Evolutionary conservation across 768 basidiomycete genomes (phyloP).

Genomic region (Kwoniella heveanensis): DNA sequence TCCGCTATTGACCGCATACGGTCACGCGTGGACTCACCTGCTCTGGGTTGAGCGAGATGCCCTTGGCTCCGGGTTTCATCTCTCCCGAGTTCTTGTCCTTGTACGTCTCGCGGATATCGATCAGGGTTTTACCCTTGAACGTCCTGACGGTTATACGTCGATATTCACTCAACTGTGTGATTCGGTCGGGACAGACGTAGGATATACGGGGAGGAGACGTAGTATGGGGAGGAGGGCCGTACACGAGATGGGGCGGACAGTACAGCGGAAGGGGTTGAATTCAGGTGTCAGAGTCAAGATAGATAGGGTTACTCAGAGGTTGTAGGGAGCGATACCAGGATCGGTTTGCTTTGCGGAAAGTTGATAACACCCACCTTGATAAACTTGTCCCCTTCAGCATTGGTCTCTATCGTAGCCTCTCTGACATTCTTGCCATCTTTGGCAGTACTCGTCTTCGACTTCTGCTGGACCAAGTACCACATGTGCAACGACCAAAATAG

Average conservation of each 20-base stretch:
- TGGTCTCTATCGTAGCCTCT: constrained; percentile 12
- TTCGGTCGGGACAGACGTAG: background rate
- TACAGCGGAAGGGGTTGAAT: too few species aligned
- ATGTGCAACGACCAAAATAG: too few species aligned
- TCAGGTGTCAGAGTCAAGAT: background rate
- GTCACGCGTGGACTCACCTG: too few species aligned
- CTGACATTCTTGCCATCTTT: background rate
- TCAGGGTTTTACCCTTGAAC: constrained; percentile 43
- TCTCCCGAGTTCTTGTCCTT: constrained; percentile 51
- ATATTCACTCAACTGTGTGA: constrained; percentile 34
- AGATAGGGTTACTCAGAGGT: background rate
- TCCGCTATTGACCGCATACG: too few species aligned
- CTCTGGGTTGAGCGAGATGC: constrained; percentile 43
- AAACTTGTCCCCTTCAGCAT: constrained; percentile 30
- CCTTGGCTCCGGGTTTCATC: constrained; percentile 52
- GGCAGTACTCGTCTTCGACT: background rate
- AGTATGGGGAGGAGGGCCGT: background rate
- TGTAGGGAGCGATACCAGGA: background rate
- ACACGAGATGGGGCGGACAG: too few species aligned
- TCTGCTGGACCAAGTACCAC: too few species aligned
- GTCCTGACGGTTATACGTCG: constrained; percentile 47
- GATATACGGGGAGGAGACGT: too few species aligned
- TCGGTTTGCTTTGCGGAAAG: background rate
- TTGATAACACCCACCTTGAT: constrained; percentile 26
- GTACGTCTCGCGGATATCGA: constrained; percentile 56